Conservation (phyloP, 139 green algal genomes). For the Micractinium sp. region DNA sequence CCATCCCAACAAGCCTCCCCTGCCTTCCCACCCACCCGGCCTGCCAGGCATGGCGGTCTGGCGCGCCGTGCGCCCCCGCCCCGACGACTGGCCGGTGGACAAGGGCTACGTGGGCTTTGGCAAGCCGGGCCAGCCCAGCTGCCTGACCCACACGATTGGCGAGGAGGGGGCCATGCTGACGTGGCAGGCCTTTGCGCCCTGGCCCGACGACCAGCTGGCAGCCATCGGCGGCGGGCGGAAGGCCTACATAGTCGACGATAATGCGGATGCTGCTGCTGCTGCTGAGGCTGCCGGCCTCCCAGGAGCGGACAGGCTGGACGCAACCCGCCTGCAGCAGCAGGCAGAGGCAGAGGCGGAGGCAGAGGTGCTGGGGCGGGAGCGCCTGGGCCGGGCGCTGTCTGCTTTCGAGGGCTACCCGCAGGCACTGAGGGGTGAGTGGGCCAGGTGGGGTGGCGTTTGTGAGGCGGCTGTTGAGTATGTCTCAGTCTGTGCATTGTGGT, state of each 20-base stretch:
- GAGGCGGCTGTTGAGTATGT: no score
- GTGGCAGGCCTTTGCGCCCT: slow-evolving; percentile 19
- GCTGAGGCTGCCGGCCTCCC: not conserved
- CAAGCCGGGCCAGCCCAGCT: not conserved
- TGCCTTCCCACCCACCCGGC: not conserved
- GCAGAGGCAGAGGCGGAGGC: not conserved
- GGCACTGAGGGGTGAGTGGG: not conserved
- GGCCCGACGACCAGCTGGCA: not conserved
- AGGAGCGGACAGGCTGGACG: not conserved
- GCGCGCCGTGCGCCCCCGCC: not conserved
- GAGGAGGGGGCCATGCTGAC: not conserved
- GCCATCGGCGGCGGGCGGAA: slow-evolving; percentile 17
- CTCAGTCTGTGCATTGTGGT: no score
- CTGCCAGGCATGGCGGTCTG: slow-evolving; percentile 12
- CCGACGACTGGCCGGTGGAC: not conserved
- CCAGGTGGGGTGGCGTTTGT: no score
- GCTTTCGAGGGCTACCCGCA: not conserved
- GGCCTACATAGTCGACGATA: not conserved
- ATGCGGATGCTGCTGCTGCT: not conserved
- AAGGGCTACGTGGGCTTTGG: not conserved
- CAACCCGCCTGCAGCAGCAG: not conserved
- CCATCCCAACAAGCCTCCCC: no score
- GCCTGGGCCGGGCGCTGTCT: not conserved
- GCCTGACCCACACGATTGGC: not conserved
- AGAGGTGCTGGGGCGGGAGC: not conserved